Base-by-base conservation (phyloP, 192 early-diverging fungal species). In the Gamsiella multidivaricata region DNA sequence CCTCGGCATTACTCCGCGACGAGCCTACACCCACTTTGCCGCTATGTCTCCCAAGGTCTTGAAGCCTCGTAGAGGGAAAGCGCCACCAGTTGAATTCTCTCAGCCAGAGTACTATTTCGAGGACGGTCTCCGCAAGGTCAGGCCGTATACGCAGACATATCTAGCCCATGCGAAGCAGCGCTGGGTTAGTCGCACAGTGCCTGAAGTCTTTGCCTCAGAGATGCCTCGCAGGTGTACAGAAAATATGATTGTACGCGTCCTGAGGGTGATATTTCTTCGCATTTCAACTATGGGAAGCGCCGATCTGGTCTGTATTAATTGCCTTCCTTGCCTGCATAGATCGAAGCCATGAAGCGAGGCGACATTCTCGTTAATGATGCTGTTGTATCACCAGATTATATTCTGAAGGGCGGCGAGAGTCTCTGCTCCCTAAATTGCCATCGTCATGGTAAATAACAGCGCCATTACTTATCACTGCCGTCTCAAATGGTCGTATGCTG, bases 171-270 rank as follows among this genome's bases (percentile, higher is more conserved):
- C 59, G 31, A 78, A 78, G 33, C 65, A 69, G 37, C 74, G 74
- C 32, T 78, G 74, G 74, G 25, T 64, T 39, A 58, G 43, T 15
- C 74, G 74, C 3, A 78, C 74, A 11, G 65, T 78, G 5, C 74
- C 74, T 3, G 50, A 78, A 20, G 55, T 78, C 26, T 78, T 78
- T 59, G 74, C 74, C 3, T 68, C 65, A 36, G 74, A 78, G 28
- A 78, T 78, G 74, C 74, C 74, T 5, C 57, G 74, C 25, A n/a
- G 74, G 25, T 78, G 74, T 14, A 69, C 74, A 10, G 17, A 64
- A 17, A 45, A 15, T 25, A 78, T 78, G 74, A 78, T 78, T 52
- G 74, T 78, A 78, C 15, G 39, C 7, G 51, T 18, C n/a, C 17
- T 11, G 33, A n/a, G n/a, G n/a, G n/a, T n/a, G n/a, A n/a, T n/a